Base-by-base conservation (phyloP, 179 eudicot genomes). In the Carnegiea gigantea region DNA sequence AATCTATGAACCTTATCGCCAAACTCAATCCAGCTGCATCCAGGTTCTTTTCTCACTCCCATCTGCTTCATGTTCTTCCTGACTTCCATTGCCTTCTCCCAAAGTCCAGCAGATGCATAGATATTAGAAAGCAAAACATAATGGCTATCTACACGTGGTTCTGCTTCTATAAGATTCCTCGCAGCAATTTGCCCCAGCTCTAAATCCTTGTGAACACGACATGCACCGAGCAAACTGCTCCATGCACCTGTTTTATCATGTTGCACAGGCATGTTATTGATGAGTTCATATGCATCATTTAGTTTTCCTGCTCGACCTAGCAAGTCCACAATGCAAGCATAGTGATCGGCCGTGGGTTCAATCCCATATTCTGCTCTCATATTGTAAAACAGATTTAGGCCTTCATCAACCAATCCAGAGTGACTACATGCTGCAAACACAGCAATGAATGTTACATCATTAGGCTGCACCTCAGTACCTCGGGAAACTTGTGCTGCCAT, bases 211-310 rank as follows among this genome's bases (percentile, higher is more conserved):
- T 90, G 89, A 78, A 87, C 85, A 73, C 84, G 85, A 80, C 92
- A 88, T 51, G 95, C 93, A 88, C 91, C 88, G 9, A 92, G 82
- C 84, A 92, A 82, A 81, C 88, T 89, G 51, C 95, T 89, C 92
- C 93, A 92, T 53, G 91, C 81, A 70, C 86, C 77, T 59, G 81
- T 81, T 87, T 85, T 86, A 82, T 85, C 83, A 71, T 77, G 51
- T 17, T 85, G 81, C 8, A 57, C 81, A 71, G 86, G 81, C 92
- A 92, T 92, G 80, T 83, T 75, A 77, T 82, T 80, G 71, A 92
- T 84, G 20, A 90, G 84, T 26, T 90, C 84, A 75, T 88, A 87
- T 15, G 95, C 95, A 68, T 83, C 86, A 26, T 81, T 82, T 15
- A 92, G 85, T 83, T 83, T 84, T 20, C 93, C 93, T 5, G 88